These are phyloP conservation scores for Aurantiochytrium sp. DNA, from an alignment of 108 stramenopile genomes.

Conservation along the genomic window DNA sequence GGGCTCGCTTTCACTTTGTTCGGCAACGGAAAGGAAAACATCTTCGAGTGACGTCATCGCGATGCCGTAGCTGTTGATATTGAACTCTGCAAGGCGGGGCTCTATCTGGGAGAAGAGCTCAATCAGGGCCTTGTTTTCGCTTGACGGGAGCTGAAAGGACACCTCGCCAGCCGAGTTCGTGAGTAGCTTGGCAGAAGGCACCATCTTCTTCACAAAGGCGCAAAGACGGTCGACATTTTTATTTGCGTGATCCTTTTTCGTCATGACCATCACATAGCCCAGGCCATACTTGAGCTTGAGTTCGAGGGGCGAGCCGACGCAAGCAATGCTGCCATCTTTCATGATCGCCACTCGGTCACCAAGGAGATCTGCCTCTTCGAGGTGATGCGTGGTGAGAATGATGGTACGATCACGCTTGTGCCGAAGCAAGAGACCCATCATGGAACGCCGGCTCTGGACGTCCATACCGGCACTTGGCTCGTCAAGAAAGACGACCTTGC, in stretches of 20 bases:
- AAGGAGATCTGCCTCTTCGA: constrained; percentile 75
- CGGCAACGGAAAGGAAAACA: constrained; percentile 39
- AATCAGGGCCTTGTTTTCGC: constrained; percentile 59
- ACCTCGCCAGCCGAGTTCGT: constrained; percentile 85
- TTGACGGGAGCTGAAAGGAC: constrained; percentile 78
- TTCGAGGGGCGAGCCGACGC: constrained; percentile 68
- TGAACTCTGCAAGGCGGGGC: constrained; percentile 2
- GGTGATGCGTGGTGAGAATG: constrained; percentile 65
- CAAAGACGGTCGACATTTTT: neutral
- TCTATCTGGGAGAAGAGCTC: constrained; percentile 40
- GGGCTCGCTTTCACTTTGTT: neutral
- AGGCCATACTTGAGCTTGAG: constrained; percentile 63
- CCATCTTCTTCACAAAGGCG: constrained; percentile 19
- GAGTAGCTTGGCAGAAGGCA: constrained; percentile 61
- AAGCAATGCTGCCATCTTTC: constrained; percentile 76
- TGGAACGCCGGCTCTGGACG: constrained; percentile 55
- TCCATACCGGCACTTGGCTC: constrained; percentile 73
- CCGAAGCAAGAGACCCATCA: constrained; percentile 50
- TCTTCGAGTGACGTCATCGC: constrained; percentile 58
- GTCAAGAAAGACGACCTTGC: constrained; percentile 49
- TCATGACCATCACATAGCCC: constrained; percentile 56
- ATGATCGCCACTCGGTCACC: constrained; percentile 92
- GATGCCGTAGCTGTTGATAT: constrained; percentile 43
- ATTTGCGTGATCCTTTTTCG: constrained; percentile 24
- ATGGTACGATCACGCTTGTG: constrained; percentile 33